Evolutionary conservation across 805 yeast genomes (phyloP).

Genomic region (Saccharomycopsis fodiens): DNA sequence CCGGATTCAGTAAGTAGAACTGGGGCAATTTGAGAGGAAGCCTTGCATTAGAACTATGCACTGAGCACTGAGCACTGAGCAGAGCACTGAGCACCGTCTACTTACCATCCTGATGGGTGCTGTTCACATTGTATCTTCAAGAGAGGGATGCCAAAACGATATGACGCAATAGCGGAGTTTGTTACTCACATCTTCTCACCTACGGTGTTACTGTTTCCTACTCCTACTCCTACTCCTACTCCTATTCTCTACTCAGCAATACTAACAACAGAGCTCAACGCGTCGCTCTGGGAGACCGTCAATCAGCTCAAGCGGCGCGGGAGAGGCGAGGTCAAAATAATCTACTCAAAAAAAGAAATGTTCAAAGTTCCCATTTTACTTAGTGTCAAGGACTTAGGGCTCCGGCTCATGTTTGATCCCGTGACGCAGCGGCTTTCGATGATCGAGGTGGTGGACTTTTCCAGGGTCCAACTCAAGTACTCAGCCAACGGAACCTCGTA

Average conservation of each 20-base stretch:
- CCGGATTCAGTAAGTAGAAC: no score
- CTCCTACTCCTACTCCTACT: no score
- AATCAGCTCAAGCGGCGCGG: conserved; percentile 12
- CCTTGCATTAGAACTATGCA: no score
- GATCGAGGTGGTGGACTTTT: conserved; percentile 17
- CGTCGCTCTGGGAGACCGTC: conserved; percentile 12
- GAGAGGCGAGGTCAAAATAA: conserved; percentile 6
- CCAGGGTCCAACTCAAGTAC: conserved; percentile 11
- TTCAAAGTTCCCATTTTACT: conserved; percentile 18
- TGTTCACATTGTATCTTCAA: no score
- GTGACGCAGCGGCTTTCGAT: conserved; percentile 10
- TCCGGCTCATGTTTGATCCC: conserved; percentile 16
- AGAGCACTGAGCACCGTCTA: no score
- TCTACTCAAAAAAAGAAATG: conserved; percentile 5
- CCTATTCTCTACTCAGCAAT: background rate
- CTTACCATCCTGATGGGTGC: no score
- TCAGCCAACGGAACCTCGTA: background rate
- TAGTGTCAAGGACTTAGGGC: conserved; percentile 13
- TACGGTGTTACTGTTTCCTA: no score
- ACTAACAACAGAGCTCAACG: conserved; percentile 12
- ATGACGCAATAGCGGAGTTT: no score
- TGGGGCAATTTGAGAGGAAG: no score
- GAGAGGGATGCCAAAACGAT: no score
- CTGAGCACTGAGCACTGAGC: no score
- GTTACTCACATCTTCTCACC: no score